Conservation (phyloP, 2,329 filamentous ascomycete genomes). For the Sordariomycetes sp. region DNA sequence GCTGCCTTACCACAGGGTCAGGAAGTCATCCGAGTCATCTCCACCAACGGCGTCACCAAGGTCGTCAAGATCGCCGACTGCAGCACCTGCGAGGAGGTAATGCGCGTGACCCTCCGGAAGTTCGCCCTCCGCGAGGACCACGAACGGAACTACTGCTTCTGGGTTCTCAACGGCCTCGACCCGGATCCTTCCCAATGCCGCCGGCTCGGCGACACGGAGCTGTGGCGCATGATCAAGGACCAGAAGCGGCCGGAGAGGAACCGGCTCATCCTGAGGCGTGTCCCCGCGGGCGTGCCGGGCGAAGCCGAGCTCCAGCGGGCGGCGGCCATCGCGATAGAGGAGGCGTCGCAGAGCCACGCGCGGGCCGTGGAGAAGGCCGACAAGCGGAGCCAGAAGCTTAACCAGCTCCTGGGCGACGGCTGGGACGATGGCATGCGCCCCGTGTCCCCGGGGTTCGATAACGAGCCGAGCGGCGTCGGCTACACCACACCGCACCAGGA, state of each 20-base stretch:
- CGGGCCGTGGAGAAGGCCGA: constrained; percentile 54
- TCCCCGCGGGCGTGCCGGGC: constrained; percentile 85
- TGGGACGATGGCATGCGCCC: constrained; percentile 53
- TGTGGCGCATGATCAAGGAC: constrained; percentile 86
- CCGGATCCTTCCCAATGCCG: constrained; percentile 73
- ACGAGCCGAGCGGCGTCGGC: constrained; percentile 5
- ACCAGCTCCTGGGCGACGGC: constrained; percentile 79
- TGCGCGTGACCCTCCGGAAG: constrained; percentile 80
- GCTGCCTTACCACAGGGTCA: constrained; percentile 76
- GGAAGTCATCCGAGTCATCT: constrained; percentile 87
- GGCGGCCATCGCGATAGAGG: constrained; percentile 80
- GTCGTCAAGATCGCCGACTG: constrained; percentile 90
- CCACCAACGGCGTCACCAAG: constrained; percentile 81
- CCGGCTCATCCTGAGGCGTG: constrained; percentile 80
- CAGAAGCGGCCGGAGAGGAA: constrained; percentile 77
- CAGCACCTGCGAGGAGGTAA: constrained; percentile 85
- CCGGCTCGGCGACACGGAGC: constrained; percentile 72
- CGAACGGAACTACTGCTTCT: constrained; percentile 94
- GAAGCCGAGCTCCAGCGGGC: constrained; percentile 78
- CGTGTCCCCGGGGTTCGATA: constrained; percentile 19
- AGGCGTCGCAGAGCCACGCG: constrained; percentile 63
- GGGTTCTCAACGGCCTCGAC: constrained; percentile 77
- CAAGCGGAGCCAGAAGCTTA: constrained; percentile 77
- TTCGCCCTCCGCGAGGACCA: constrained; percentile 82
- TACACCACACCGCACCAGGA: background rate